These are phyloP conservation scores for Naganishia sp. DNA, from an alignment of 1,284 basidiomycete species.

Conservation along the genomic window DNA sequence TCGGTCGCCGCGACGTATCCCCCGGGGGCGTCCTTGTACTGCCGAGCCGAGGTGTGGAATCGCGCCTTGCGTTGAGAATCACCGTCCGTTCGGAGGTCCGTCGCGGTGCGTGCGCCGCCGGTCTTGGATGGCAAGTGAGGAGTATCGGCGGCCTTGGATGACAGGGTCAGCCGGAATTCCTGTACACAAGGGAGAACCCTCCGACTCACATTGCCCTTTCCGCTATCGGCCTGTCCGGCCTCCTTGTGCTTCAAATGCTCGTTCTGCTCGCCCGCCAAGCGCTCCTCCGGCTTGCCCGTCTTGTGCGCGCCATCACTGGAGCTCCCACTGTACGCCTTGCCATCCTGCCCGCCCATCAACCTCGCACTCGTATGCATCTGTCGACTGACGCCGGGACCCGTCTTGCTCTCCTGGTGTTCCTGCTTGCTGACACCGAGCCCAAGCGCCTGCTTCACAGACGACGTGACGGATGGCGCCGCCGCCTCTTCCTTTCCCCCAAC, in stretches of 20 bases:
- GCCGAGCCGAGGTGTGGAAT: conserved; percentile 23
- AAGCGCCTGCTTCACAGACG: conserved; percentile 44
- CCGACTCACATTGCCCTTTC: conserved; percentile 41
- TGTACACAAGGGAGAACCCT: too few species aligned
- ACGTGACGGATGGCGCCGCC: conserved; percentile 32
- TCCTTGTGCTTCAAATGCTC: conserved; percentile 44
- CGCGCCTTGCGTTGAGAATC: conserved; percentile 27
- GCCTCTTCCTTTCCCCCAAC: conserved; percentile 40
- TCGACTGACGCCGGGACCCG: conserved; percentile 34
- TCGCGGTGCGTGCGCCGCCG: neutral
- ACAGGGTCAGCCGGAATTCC: neutral
- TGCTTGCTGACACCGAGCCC: conserved; percentile 39
- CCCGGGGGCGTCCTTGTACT: conserved; percentile 33
- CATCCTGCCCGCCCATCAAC: conserved; percentile 30
- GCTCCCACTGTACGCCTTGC: conserved; percentile 34
- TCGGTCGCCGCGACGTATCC: conserved; percentile 42
- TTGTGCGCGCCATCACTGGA: conserved; percentile 28
- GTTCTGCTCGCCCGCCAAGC: conserved; percentile 45
- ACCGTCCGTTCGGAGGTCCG: conserved; percentile 21
- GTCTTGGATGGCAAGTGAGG: conserved; percentile 43
- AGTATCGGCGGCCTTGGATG: conserved; percentile 36
- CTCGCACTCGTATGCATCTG: conserved; percentile 41
- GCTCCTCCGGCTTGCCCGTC: neutral
- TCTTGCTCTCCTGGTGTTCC: conserved; percentile 42
- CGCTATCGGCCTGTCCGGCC: conserved; percentile 36